These are phyloP conservation scores for Pythium folliculosum DNA, from an alignment of 352 stramenopile genomes.

Conservation along the genomic window DNA sequence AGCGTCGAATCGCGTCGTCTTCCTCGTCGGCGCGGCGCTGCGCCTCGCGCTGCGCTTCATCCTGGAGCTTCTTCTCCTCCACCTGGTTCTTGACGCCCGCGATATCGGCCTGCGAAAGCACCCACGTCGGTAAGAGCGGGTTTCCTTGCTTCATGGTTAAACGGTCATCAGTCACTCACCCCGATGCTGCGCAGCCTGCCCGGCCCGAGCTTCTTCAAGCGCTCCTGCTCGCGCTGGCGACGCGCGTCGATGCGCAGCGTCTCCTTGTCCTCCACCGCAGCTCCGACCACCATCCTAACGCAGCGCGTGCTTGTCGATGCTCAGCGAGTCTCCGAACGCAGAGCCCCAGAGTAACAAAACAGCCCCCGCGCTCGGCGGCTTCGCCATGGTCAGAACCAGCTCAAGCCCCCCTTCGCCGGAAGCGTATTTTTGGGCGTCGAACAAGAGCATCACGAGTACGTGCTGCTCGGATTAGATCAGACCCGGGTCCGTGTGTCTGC, in stretches of 20 bases:
- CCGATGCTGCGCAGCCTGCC: constrained; percentile 69
- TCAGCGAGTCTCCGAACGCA: neutral
- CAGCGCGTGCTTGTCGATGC: neutral
- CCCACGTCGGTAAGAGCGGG: neutral
- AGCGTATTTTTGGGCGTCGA: no score
- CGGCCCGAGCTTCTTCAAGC: constrained; percentile 63
- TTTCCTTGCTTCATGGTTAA: no score
- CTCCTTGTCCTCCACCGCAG: constrained; percentile 43
- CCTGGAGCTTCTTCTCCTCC: constrained; percentile 60
- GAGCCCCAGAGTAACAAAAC: neutral
- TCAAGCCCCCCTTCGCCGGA: no score
- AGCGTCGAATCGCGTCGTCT: constrained; percentile 64
- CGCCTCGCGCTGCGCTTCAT: constrained; percentile 41
- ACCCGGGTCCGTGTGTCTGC: no score
- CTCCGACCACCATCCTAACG: constrained; percentile 11
- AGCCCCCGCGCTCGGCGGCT: no score
- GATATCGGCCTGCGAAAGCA: constrained; percentile 60
- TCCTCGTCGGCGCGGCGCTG: constrained; percentile 56
- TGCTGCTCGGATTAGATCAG: no score
- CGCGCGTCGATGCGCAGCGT: constrained; percentile 57
- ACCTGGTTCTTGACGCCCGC: constrained; percentile 75
- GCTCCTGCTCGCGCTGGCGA: constrained; percentile 64
- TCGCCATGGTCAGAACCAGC: no score
- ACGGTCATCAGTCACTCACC: constrained; percentile 27
- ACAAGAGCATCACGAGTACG: no score